Percentiles rank a stretch among this genome's conserved stretches.
Conservation (phyloP, 2,329 filamentous ascomycete species). For the Phoma herbarum region DNA sequence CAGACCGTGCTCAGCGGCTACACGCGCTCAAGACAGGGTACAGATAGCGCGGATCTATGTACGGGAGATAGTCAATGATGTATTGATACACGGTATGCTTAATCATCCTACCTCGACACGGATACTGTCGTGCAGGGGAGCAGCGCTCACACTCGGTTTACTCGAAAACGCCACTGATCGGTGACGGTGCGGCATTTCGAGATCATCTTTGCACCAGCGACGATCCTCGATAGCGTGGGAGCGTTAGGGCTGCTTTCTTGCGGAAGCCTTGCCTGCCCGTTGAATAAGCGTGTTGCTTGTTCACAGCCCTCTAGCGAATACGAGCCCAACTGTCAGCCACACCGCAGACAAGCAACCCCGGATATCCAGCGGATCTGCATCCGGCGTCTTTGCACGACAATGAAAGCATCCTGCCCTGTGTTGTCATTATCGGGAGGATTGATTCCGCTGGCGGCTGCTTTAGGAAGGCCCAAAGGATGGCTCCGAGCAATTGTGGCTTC, state of each 20-base stretch:
- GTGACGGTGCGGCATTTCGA: conserved; percentile 7
- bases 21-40: conserved; percentile 9
- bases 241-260: not conserved
- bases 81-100: conserved; percentile 10
- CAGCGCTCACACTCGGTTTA: conserved; percentile 3
- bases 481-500: not conserved
- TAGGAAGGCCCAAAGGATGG: not conserved
- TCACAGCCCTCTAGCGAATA: not conserved
- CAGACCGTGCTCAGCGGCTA: conserved; percentile 14
- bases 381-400: not conserved
- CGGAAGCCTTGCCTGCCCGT: conserved; percentile 17
- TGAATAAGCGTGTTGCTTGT: conserved; percentile 16
- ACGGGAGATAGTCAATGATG: conserved; percentile 11
- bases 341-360: not conserved
- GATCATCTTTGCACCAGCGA: conserved; percentile 5
- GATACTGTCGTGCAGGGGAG: conserved; percentile 2
- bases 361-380: conserved; percentile 4
- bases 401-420: not conserved
- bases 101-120: not conserved
- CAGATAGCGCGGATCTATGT: conserved; percentile 10
- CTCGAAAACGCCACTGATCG: conserved; percentile 1
- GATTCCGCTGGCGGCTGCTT: not conserved
- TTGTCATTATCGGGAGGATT: not conserved
- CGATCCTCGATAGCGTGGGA: conserved; percentile 23
- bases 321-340: conserved; percentile 13